phyloP scores from a whole-genome alignment of 2,329 filamentous ascomycete species.

The Aspergillus sp. region DNA sequence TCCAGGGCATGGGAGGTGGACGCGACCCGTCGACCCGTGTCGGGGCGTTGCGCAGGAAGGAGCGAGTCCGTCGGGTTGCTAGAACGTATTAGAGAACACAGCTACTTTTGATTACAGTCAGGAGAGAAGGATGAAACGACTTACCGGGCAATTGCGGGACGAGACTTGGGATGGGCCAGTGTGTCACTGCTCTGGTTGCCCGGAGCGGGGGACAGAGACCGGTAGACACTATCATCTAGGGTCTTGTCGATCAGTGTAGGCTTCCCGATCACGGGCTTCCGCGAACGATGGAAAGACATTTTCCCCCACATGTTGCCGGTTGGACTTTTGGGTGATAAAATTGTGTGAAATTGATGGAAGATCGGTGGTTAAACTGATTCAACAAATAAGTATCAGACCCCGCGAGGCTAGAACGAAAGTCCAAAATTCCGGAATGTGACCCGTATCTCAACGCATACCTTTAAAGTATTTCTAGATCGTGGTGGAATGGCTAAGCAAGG shows the following conservation, averaged over 20 bases:
- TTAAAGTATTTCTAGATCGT: not conserved
- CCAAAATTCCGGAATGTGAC: not conserved
- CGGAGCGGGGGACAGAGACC: slow-evolving; percentile 38
- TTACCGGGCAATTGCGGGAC: slow-evolving; percentile 45
- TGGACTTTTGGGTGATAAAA: not conserved
- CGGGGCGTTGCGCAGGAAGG: slow-evolving; percentile 21
- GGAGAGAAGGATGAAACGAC: slow-evolving; percentile 14
- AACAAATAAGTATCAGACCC: not conserved
- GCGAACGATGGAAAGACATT: slow-evolving; percentile 47
- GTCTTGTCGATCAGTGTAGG: slow-evolving; percentile 50
- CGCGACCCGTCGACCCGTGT: slow-evolving; percentile 45
- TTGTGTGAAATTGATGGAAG: not conserved
- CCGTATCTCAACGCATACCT: not conserved
- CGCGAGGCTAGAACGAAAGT: not conserved
- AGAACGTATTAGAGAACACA: slow-evolving; percentile 13
- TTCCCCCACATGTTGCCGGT: slow-evolving; percentile 57
- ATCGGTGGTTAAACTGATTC: not conserved
- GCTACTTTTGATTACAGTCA: not conserved
- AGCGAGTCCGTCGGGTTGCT: slow-evolving; percentile 22
- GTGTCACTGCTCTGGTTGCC: slow-evolving; percentile 29
- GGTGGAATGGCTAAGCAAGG: not conserved
- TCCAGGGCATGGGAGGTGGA: slow-evolving; percentile 65
- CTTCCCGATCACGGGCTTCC: slow-evolving; percentile 48
- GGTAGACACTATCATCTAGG: slow-evolving; percentile 49
- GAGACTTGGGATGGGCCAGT: slow-evolving; percentile 26